These are phyloP conservation scores for Talaromyces islandicus DNA, from an alignment of 2,329 filamentous ascomycete species.

Conservation along the genomic window DNA sequence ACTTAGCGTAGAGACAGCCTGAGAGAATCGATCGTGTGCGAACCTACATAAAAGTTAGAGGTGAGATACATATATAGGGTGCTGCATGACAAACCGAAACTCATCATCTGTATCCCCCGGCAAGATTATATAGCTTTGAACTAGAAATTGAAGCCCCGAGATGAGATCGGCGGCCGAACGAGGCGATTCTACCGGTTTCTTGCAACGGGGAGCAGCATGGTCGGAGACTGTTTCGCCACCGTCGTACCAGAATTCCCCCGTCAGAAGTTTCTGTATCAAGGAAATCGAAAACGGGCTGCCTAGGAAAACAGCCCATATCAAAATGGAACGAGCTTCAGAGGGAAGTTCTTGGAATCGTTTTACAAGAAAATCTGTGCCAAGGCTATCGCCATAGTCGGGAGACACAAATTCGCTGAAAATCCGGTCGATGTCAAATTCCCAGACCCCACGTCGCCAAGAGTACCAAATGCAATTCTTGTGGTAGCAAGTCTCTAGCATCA, in stretches of 20 bases:
- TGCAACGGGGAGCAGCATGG: not conserved
- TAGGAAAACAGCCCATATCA: conserved; percentile 80
- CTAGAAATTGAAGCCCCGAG: conserved; percentile 71
- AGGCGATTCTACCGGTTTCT: conserved; percentile 36
- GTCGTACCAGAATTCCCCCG: conserved; percentile 62
- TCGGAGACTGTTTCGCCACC: conserved; percentile 39
- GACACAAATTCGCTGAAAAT: conserved; percentile 81
- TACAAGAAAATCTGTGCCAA: conserved; percentile 77
- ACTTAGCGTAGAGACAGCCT: conserved; percentile 64
- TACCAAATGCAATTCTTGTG: conserved; percentile 86
- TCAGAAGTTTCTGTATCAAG: conserved; percentile 69
- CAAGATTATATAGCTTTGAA: conserved; percentile 75
- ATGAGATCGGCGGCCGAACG: conserved; percentile 61
- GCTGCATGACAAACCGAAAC: conserved; percentile 48
- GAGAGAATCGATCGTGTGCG: conserved; percentile 79
- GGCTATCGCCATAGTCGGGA: conserved; percentile 69
- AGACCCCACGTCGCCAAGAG: conserved; percentile 73
- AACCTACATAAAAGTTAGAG: conserved; percentile 49
- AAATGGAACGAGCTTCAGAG: conserved; percentile 64
- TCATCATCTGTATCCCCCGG: conserved; percentile 77
- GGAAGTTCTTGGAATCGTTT: conserved; percentile 73
- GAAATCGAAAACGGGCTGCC: conserved; percentile 80
- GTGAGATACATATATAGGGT: not conserved
- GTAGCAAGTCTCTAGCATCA: conserved; percentile 84
- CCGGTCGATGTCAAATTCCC: conserved; percentile 79